Evolutionary conservation across 2,329 filamentous ascomycete species (phyloP).

Genomic region (Monosporascus sp.): DNA sequence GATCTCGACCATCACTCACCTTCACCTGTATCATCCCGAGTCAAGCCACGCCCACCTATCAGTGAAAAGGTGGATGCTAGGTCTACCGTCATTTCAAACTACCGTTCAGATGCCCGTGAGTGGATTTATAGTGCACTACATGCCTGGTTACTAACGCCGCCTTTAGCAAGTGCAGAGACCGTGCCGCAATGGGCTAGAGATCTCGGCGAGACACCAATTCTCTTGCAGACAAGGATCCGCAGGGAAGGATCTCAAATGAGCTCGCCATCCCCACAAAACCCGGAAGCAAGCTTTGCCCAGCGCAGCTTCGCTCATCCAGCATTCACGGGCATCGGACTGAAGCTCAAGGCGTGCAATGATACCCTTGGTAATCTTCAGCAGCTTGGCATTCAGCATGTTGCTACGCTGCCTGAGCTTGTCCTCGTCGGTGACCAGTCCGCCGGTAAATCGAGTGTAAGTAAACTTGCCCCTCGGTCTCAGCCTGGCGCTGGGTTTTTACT

Average conservation of each 20-base stretch:
- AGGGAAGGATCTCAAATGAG: conserved; percentile 5
- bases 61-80: not conserved
- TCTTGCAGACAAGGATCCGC: conserved; percentile 18
- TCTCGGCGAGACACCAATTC: conserved; percentile 19
- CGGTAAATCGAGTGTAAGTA: conserved; percentile 63
- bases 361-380: conserved; percentile 63
- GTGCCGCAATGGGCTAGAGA: conserved; percentile 7
- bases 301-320: conserved; percentile 29
- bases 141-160: not conserved
- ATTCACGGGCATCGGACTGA: conserved; percentile 52
- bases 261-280: conserved; percentile 18
- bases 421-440: conserved; percentile 81
- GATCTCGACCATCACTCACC: not conserved
- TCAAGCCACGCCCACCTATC: not conserved
- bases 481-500: not conserved
- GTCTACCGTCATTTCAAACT: not conserved
- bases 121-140: not conserved
- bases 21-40: not conserved
- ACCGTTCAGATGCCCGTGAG: conserved; percentile 3
- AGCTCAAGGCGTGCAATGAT: conserved; percentile 60
- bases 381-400: conserved; percentile 65
- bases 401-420: conserved; percentile 71
- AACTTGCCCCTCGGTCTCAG: not conserved
- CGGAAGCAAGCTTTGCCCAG: conserved; percentile 21
- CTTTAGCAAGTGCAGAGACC: conserved; percentile 20